phyloP scores from a whole-genome alignment of 2,329 filamentous ascomycete species.

The Aspergillus piperis region DNA sequence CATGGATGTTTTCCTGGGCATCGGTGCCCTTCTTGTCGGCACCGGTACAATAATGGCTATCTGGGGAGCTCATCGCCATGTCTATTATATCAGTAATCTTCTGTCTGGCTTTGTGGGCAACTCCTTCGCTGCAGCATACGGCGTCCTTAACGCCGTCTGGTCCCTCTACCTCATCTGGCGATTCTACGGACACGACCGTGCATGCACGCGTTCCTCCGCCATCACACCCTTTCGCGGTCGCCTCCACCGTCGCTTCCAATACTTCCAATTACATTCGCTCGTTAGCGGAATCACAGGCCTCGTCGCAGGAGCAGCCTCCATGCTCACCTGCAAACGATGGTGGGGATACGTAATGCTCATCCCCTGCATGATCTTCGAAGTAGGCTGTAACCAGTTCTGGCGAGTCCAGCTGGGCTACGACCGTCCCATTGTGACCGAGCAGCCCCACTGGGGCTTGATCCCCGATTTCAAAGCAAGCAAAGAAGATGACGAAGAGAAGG shows the following conservation, averaged over 20 bases:
- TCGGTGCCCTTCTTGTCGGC: slow-evolving; percentile 53
- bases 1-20: slow-evolving; percentile 55
- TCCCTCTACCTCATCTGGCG: slow-evolving; percentile 46
- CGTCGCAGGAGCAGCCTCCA: slow-evolving; percentile 51
- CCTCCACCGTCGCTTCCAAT: slow-evolving; percentile 41
- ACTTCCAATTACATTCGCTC: slow-evolving; percentile 48
- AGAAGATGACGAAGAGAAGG: slow-evolving; percentile 13
- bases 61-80: slow-evolving; percentile 45
- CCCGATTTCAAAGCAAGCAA: not conserved
- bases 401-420: slow-evolving; percentile 51
- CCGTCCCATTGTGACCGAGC: slow-evolving; percentile 30
- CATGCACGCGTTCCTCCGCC: slow-evolving; percentile 25
- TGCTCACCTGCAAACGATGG: slow-evolving; percentile 55
- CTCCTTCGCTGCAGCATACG: slow-evolving; percentile 51
- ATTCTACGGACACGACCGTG: slow-evolving; percentile 42
- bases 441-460: not conserved
- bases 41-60: slow-evolving; percentile 58
- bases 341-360: slow-evolving; percentile 55
- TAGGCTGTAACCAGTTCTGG: slow-evolving; percentile 54
- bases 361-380: slow-evolving; percentile 51
- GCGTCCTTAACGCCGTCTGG: slow-evolving; percentile 53
- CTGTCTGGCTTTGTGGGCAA: slow-evolving; percentile 60
- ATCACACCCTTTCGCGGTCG: slow-evolving; percentile 26
- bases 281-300: slow-evolving; percentile 51
- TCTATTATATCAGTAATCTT: slow-evolving; percentile 54